Percentiles rank a stretch among this genome's conserved stretches.
These are phyloP conservation scores for Pichia membranifaciens DNA, from an alignment of 805 yeast species.

Conservation along the genomic window DNA sequence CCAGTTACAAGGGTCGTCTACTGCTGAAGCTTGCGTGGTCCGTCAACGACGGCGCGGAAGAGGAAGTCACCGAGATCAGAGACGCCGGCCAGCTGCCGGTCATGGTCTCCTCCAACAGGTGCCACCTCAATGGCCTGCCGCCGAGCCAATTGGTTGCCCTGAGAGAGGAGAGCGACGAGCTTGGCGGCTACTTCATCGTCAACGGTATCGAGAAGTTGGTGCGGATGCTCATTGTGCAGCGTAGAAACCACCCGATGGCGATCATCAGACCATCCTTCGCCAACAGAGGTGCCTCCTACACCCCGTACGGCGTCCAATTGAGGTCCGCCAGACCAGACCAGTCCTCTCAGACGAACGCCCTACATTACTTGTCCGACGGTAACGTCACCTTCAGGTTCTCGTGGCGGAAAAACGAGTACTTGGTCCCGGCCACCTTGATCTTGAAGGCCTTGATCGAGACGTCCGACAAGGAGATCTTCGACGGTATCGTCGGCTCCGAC, in stretches of 20 bases:
- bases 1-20: constrained; percentile 73
- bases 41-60: constrained; percentile 68
- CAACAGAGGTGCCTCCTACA: constrained; percentile 87
- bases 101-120: constrained; percentile 86
- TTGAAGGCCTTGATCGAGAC: constrained; percentile 86
- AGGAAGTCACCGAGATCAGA: constrained; percentile 71
- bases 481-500: constrained; percentile 91
- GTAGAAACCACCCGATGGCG: constrained; percentile 98
- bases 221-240: constrained; percentile 96
- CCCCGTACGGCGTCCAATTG: constrained; percentile 88
- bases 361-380: constrained; percentile 93
- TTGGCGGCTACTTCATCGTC: constrained; percentile 94
- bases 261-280: constrained; percentile 90
- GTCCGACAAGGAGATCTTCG: constrained; percentile 91
- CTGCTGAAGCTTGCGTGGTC: constrained; percentile 77
- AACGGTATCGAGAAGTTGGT: constrained; percentile 95
- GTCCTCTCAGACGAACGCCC: constrained; percentile 95
- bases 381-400: constrained; percentile 94
- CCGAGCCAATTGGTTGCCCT: constrained; percentile 73
- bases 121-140: constrained; percentile 79
- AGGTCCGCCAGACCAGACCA: constrained; percentile 95
- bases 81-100: constrained; percentile 90
- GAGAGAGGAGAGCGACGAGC: constrained; percentile 90
- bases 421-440: constrained; percentile 84
- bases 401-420: constrained; percentile 93